Evolutionary conservation across 1,284 basidiomycete species (phyloP), one percentile per base, ranked within the genome.

Genomic region (Trichosporon faecale): DNA sequence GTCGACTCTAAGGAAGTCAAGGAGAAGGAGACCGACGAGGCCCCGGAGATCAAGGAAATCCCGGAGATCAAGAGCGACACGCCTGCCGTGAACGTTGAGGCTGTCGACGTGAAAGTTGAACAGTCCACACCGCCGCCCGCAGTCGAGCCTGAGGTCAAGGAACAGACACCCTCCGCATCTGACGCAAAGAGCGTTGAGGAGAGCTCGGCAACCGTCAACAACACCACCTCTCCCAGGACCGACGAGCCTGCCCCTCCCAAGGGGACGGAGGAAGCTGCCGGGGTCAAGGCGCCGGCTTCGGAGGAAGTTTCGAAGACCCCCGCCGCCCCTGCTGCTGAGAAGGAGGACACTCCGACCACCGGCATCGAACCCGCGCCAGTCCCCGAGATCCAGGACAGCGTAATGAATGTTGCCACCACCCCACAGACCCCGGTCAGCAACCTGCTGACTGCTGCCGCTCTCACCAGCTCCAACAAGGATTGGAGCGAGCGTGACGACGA

Each of bases 401-500:
- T 16, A 2, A 8, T 23, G 57, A 33, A 5, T 3, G 57, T 9
- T 8, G 16, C 57, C 29, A 23, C 57, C 27, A n/a, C 0, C 29
- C 29, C 57, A 7, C 27, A 31, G 27, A 33, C 57, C 16, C 57
- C 57, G 1, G 57, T 18, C 3, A 61, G 18, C 29, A 14, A 5
- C 57, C 18, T 33, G 57, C 18, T 61, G 57, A 61, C 57, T 16
- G 18, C 18, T 6, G 57, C 57, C 8, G 57, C 57, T n/a, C 57
- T 61, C 18, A 31, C 57, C 31, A 61, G 29, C 57, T 61, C 57
- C 57, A 61, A 61, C 57, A 61, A 61, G 57, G 57, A 61, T 1
- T 61, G 57, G 57, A 61, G 57, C 29, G 57, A 61, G 27, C 57
- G 57, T 23, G 57, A 31, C 29, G 57, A 61, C 31, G 57, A 61